A percentile compares a stretch with the other conserved stretches of the same genome.
These are phyloP conservation scores for Pouteria glomerata DNA, from an alignment of 148 eudicot species.

Conservation along the genomic window DNA sequence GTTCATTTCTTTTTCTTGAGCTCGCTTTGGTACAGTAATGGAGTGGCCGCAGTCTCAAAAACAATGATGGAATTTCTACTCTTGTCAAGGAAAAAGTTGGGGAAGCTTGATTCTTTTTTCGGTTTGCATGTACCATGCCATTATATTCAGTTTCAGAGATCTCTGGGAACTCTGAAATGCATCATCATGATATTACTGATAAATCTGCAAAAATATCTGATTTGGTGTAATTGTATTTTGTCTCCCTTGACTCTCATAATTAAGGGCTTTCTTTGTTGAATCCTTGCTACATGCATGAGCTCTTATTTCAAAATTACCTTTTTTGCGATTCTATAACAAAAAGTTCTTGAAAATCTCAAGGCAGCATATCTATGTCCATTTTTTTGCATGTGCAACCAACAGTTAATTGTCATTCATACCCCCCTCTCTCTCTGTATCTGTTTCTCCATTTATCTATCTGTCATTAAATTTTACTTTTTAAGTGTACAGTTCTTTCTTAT, in stretches of 20 bases:
- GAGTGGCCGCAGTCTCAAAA: too few species aligned
- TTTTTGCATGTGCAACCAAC: not conserved
- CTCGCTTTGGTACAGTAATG: too few species aligned
- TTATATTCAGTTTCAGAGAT: too few species aligned
- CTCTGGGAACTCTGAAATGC: not conserved
- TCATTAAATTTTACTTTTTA: too few species aligned
- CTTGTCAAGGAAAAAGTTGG: too few species aligned
- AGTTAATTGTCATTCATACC: not conserved
- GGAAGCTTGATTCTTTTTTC: too few species aligned
- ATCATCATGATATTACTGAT: slow-evolving; percentile 21
- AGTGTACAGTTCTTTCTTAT: too few species aligned
- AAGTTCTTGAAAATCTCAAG: slow-evolving; percentile 11
- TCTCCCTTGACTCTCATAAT: slow-evolving; percentile 2
- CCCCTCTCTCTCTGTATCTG: not conserved
- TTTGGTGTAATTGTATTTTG: slow-evolving; percentile 7
- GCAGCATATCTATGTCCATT: not conserved
- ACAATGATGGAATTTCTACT: too few species aligned
- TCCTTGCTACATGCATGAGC: slow-evolving; percentile 1
- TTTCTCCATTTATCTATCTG: too few species aligned
- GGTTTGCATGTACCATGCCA: too few species aligned
- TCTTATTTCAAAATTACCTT: not conserved
- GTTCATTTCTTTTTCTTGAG: too few species aligned
- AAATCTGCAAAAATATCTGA: slow-evolving; percentile 25
- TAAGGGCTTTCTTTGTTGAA: not conserved
- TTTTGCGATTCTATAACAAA: not conserved